Evolutionary conservation across 2,329 filamentous ascomycete species (phyloP).

Genomic region (Exophiala sp.): DNA sequence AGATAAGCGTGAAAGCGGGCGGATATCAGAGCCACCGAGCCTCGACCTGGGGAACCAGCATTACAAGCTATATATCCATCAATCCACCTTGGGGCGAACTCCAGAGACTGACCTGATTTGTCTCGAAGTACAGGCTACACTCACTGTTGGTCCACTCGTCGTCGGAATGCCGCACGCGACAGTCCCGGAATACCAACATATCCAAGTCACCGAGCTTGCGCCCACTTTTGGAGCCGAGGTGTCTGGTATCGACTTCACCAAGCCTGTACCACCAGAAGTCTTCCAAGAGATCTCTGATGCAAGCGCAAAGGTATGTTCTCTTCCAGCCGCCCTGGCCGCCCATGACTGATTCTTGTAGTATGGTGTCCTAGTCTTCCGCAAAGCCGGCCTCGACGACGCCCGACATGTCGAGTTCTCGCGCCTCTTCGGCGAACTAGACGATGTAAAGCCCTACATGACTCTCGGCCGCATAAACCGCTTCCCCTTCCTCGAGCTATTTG

Average conservation of each 20-base stretch:
- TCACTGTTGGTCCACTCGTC: background rate
- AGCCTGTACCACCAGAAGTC: conserved; percentile 33
- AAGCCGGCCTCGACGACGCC: conserved; percentile 50
- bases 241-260: conserved; percentile 36
- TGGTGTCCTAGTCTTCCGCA: conserved; percentile 52
- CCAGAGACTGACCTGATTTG: background rate
- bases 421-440: conserved; percentile 55
- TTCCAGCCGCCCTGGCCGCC: no score
- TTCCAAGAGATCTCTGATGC: conserved; percentile 36
- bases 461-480: conserved; percentile 49
- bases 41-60: background rate
- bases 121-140: background rate
- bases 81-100: background rate
- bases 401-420: conserved; percentile 51
- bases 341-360: conserved; percentile 38
- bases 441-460: conserved; percentile 50
- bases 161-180: conserved; percentile 7
- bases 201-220: conserved; percentile 3
- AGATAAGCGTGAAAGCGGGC: conserved; percentile 4
- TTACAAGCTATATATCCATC: background rate
- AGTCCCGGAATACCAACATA: conserved; percentile 4
- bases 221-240: conserved; percentile 34
- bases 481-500: conserved; percentile 52
- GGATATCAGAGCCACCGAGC: background rate
- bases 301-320: conserved; percentile 32